These are phyloP conservation scores for Capsicum pubescens DNA, from an alignment of 257 asterid genomes.

Conservation along the genomic window DNA sequence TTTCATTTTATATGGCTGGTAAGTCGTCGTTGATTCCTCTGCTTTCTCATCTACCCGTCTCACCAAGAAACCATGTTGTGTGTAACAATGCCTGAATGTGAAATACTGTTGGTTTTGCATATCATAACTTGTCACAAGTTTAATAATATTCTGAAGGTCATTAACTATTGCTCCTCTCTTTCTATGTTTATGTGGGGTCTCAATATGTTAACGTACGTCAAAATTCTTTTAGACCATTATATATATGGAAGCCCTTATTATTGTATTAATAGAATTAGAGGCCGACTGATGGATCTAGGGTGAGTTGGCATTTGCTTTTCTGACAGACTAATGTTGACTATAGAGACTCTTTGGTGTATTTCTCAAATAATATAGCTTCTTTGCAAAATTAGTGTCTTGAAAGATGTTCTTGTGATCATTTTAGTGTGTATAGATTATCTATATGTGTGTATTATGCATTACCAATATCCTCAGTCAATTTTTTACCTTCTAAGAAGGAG, in stretches of 20 bases:
- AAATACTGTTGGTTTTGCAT: not conserved
- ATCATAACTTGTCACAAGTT: not conserved
- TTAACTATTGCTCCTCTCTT: not conserved
- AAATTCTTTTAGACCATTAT: not conserved
- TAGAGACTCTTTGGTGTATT: not conserved
- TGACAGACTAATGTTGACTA: not conserved
- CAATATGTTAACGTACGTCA: not conserved
- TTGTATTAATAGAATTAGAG: not conserved
- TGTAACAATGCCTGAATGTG: not conserved
- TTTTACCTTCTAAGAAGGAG: not conserved
- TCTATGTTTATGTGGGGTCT: not conserved
- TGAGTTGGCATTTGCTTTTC: not conserved
- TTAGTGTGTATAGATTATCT: not conserved
- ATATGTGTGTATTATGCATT: not conserved
- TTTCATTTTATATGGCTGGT: not conserved
- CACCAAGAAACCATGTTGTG: not conserved
- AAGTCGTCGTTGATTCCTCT: not conserved
- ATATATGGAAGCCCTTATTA: not conserved
- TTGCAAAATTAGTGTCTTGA: not conserved
- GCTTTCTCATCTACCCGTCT: not conserved
- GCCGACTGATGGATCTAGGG: not conserved
- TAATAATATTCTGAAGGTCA: not conserved
- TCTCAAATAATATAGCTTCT: not conserved
- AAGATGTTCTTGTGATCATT: not conserved
- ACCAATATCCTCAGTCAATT: not conserved